These are phyloP conservation scores for Lentinula sp. DNA, from an alignment of 768 basidiomycete genomes.

Conservation along the genomic window DNA sequence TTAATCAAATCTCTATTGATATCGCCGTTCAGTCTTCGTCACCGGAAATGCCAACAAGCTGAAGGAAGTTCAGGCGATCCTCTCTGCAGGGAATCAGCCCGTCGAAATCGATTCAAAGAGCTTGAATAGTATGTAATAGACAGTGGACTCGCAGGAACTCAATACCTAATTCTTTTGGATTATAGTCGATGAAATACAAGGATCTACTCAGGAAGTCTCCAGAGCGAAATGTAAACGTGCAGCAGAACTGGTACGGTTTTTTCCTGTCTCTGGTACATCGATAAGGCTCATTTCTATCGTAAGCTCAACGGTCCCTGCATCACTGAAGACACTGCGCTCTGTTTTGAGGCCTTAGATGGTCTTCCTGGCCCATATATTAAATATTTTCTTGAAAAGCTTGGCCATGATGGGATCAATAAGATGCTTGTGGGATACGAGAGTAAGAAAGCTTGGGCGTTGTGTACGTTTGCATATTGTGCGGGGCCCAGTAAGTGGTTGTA, in stretches of 20 bases:
- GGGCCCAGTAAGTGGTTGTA: conserved; percentile 52
- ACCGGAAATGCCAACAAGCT: conserved; percentile 95
- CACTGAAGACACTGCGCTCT: conserved; percentile 94
- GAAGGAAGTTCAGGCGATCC: conserved; percentile 79
- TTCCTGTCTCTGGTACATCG: background rate
- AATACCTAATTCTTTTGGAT: background rate
- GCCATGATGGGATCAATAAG: conserved; percentile 86
- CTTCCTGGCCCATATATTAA: conserved; percentile 98
- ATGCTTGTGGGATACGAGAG: conserved; percentile 74
- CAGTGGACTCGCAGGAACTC: background rate
- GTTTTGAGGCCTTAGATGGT: conserved; percentile 82
- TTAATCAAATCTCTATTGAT: background rate
- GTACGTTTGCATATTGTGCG: conserved; percentile 92
- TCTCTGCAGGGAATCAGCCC: conserved; percentile 54
- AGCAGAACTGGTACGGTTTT: conserved; percentile 61
- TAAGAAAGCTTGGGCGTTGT: conserved; percentile 81
- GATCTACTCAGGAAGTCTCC: conserved; percentile 87
- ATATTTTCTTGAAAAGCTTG: conserved; percentile 75
- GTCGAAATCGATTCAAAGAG: conserved; percentile 74
- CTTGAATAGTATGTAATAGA: conserved; percentile 65
- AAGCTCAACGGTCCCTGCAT: conserved; percentile 43
- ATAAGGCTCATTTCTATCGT: conserved; percentile 10
- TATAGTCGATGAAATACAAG: conserved; percentile 90
- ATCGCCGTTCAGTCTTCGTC: conserved; percentile 66
- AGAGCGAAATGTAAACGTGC: conserved; percentile 81